phyloP scores from a whole-genome alignment of 371 early-diverging fungal genomes.

The Mortierella sp. region DNA sequence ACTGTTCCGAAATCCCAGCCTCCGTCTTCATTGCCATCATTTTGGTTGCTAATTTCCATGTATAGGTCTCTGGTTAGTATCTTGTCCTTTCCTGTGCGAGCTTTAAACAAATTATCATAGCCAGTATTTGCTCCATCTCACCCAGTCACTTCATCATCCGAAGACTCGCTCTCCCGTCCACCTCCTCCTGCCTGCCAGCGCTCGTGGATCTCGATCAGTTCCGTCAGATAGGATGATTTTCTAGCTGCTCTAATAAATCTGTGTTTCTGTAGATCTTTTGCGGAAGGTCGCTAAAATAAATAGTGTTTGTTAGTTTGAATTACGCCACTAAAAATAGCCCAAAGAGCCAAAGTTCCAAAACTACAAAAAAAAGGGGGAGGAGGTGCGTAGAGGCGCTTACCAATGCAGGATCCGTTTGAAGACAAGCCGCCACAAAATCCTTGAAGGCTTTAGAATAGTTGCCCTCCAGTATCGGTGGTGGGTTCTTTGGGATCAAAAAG shows the following conservation, averaged over 20 bases:
- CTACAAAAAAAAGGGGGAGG: neutral
- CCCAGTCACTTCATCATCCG: slow-evolving; percentile 66
- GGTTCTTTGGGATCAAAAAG: slow-evolving; percentile 92
- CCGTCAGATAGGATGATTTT: slow-evolving; percentile 85
- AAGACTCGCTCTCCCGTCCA: slow-evolving; percentile 65
- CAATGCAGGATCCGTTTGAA: slow-evolving; percentile 85
- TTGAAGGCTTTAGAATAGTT: slow-evolving; percentile 89
- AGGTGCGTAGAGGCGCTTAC: too few species aligned
- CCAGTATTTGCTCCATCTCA: neutral
- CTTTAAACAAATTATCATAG: neutral
- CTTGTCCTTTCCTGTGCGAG: slow-evolving; percentile 10
- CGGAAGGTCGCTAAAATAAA: slow-evolving; percentile 81
- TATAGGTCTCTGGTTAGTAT: slow-evolving; percentile 15
- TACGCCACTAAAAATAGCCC: neutral
- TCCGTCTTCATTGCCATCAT: slow-evolving; percentile 55
- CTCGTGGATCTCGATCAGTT: slow-evolving; percentile 87
- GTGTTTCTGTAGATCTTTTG: slow-evolving; percentile 92
- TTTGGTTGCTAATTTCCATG: slow-evolving; percentile 12
- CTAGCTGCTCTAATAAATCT: slow-evolving; percentile 88
- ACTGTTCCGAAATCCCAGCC: slow-evolving; percentile 73
- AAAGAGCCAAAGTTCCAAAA: slow-evolving; percentile 3
- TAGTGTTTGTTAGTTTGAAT: neutral
- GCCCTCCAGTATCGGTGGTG: slow-evolving; percentile 87
- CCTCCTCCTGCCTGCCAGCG: slow-evolving; percentile 75
- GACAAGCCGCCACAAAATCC: slow-evolving; percentile 91